These are phyloP conservation scores for Osmanthus fragrans DNA, from an alignment of 257 asterid species.

Conservation along the genomic window DNA sequence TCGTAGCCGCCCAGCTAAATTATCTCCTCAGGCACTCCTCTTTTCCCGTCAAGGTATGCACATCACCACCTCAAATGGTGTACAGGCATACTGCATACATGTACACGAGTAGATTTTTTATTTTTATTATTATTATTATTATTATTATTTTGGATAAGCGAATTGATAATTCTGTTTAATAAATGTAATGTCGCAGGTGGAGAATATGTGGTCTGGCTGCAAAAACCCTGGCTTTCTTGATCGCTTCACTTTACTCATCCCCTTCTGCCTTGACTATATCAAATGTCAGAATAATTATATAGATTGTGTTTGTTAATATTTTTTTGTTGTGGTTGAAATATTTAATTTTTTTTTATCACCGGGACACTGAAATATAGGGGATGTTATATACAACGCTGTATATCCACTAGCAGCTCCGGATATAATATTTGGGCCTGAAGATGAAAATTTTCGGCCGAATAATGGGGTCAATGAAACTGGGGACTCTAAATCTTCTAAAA, in stretches of 20 bases:
- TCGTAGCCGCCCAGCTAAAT: conserved; percentile 77
- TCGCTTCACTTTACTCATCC: conserved; percentile 81
- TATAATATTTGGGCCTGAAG: conserved; percentile 79
- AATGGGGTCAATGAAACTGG: conserved; percentile 18
- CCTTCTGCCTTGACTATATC: conserved; percentile 83
- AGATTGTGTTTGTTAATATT: neutral
- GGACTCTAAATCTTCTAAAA: conserved; percentile 40
- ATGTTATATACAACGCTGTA: conserved; percentile 68
- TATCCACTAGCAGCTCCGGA: conserved; percentile 88
- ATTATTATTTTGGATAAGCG: too few relatives aligned
- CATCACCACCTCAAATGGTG: neutral
- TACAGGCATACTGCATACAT: neutral
- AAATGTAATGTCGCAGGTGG: conserved; percentile 59
- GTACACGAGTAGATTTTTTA: neutral
- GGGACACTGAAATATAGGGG: conserved; percentile 59
- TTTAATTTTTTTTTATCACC: neutral
- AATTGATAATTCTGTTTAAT: neutral
- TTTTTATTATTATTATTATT: too few relatives aligned
- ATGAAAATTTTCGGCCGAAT: conserved; percentile 69
- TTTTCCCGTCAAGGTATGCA: conserved; percentile 68
- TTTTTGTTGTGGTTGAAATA: neutral
- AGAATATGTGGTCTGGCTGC: conserved; percentile 83
- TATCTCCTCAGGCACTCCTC: conserved; percentile 66
- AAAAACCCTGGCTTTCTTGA: conserved; percentile 68
- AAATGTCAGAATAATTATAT: conserved; percentile 49